These are phyloP conservation scores for Pelargonium nanum DNA, from an alignment of 345 rosid species.

Conservation along the genomic window DNA sequence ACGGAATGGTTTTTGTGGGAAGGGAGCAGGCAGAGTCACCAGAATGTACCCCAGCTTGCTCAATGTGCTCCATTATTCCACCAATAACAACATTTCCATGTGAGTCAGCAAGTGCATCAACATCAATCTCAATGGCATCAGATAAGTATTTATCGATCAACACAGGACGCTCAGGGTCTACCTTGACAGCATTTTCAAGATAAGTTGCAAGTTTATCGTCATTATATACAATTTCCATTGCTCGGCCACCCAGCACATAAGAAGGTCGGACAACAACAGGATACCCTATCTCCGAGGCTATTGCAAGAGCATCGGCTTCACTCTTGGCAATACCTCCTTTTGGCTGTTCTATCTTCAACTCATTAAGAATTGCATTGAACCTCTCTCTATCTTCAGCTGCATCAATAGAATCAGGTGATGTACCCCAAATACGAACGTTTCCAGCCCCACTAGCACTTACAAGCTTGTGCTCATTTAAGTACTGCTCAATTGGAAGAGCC, in stretches of 20 bases:
- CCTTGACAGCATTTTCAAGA: constrained; percentile 87
- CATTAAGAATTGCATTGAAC: constrained; percentile 70
- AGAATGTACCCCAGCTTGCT: constrained; percentile 98
- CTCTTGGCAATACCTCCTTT: constrained; percentile 96
- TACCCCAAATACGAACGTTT: constrained; percentile 79
- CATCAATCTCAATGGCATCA: constrained; percentile 85
- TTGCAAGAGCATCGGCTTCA: constrained; percentile 72
- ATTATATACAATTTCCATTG: constrained; percentile 84
- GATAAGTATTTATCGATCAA: constrained; percentile 79
- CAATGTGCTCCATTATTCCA: constrained; percentile 97
- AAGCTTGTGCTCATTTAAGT: constrained; percentile 64
- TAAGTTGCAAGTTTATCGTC: constrained; percentile 67
- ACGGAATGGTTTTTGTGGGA: constrained; percentile 70
- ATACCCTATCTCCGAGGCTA: constrained; percentile 74
- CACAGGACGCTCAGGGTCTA: constrained; percentile 89
- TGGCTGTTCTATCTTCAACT: constrained; percentile 85
- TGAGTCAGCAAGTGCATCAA: constrained; percentile 82
- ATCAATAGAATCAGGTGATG: constrained; percentile 92
- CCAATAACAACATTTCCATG: constrained; percentile 79
- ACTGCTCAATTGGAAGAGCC: constrained; percentile 72
- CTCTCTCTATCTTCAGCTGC: constrained; percentile 95
- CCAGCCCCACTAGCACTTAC: constrained; percentile 62
- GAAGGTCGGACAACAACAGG: constrained; percentile 96
- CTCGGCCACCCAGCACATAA: constrained; percentile 91
- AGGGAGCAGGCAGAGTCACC: constrained; percentile 94